Conservation (phyloP, 106 monocot genomes). For the Allium cepa region DNA sequence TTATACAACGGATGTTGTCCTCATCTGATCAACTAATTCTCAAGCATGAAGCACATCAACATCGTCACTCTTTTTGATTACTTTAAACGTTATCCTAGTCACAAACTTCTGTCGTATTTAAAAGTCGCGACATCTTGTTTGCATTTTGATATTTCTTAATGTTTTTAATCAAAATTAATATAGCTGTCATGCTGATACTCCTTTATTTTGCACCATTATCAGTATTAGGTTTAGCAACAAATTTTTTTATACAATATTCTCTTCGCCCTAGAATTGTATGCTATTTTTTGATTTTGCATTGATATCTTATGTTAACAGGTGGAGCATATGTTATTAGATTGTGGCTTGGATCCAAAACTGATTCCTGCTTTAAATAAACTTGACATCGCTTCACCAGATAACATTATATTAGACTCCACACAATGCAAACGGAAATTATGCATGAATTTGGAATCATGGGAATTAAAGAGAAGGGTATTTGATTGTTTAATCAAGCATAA, state of each 20-base stretch:
- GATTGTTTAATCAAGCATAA: slow-evolving; percentile 25
- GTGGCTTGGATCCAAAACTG: slow-evolving; percentile 16
- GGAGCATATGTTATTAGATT: slow-evolving; percentile 17
- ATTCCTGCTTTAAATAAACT: slow-evolving; percentile 1
- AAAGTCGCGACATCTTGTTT: background rate
- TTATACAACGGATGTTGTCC: background rate
- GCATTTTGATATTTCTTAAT: background rate
- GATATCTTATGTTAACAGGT: slow-evolving; percentile 17
- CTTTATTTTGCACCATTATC: background rate
- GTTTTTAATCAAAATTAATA: background rate
- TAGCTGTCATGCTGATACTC: background rate
- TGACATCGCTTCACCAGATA: slow-evolving; percentile 9
- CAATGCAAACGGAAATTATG: background rate
- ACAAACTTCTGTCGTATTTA: background rate
- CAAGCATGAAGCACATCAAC: background rate
- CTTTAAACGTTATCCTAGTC: background rate
- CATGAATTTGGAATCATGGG: background rate
- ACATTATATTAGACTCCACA: background rate
- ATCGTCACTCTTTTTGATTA: background rate
- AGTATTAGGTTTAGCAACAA: background rate
- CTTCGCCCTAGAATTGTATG: background rate
- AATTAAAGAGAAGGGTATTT: slow-evolving; percentile 6
- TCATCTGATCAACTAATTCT: background rate
- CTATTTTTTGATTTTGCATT: background rate
- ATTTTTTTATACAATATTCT: background rate